These are phyloP conservation scores for Fusarium keratoplasticum DNA, from an alignment of 2,329 filamentous ascomycete genomes.

Conservation along the genomic window DNA sequence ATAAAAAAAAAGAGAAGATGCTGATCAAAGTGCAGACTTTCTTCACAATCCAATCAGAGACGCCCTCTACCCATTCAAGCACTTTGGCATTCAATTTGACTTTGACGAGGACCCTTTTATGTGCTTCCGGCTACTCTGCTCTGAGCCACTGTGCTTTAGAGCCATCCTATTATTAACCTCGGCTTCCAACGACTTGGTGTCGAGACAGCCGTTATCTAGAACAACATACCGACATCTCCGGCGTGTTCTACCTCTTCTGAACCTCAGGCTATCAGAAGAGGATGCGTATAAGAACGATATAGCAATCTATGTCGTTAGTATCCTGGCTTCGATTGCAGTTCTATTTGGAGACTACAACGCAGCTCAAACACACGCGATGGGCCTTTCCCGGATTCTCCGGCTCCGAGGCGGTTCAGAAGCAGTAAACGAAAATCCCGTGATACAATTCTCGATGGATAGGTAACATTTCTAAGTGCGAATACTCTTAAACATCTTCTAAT, in stretches of 20 bases:
- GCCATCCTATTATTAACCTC: background rate
- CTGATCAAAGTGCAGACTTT: background rate
- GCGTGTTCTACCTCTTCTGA: background rate
- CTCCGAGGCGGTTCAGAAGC: background rate
- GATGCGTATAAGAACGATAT: background rate
- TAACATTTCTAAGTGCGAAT: background rate
- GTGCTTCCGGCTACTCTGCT: background rate
- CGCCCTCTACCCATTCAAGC: background rate
- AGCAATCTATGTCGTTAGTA: background rate
- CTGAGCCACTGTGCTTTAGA: background rate
- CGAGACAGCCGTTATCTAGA: background rate
- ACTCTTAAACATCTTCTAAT: background rate
- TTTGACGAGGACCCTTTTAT: background rate
- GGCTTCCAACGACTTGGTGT: background rate
- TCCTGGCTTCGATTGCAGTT: background rate
- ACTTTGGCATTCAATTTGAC: background rate
- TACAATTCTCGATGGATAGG: background rate
- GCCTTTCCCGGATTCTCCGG: background rate
- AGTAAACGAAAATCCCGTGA: background rate
- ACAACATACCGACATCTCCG: background rate
- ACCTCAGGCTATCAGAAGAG: background rate
- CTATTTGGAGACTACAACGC: background rate
- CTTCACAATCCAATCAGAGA: background rate
- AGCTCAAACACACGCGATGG: background rate
- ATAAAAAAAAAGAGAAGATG: rapidly evolving